A percentile compares a stretch with the other conserved stretches of the same genome.
Evolutionary conservation across 805 yeast genomes (phyloP).

Genomic region (Wickerhamomyces xylosicus): DNA sequence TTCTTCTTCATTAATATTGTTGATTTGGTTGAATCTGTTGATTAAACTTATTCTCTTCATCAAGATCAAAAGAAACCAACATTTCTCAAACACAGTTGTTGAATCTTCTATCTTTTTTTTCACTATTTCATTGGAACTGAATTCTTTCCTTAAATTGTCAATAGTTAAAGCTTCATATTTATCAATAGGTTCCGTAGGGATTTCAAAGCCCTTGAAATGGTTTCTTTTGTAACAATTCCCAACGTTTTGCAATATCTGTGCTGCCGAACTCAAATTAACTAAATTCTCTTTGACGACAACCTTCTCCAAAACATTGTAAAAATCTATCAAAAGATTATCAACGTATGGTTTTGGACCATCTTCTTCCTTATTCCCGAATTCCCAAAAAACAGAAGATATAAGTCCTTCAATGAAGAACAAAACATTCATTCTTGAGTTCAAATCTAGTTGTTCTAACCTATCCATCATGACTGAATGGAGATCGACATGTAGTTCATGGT

Average conservation of each 20-base stretch:
- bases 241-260: constrained; percentile 10
- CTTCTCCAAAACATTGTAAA: constrained; percentile 22
- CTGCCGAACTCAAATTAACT: constrained; percentile 12
- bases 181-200: too few species aligned
- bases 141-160: constrained; percentile 1
- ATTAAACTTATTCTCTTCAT: constrained; percentile 9
- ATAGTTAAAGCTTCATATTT: constrained; percentile 1
- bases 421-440: constrained; percentile 56
- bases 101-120: not conserved
- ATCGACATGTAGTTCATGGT: constrained; percentile 55
- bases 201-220: constrained; percentile 2
- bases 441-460: constrained; percentile 38
- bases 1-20: constrained; percentile 5
- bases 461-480: constrained; percentile 58
- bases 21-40: constrained; percentile 13
- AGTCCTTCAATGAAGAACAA: constrained; percentile 64
- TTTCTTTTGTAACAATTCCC: constrained; percentile 9
- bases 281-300: constrained; percentile 24
- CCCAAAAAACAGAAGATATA: constrained; percentile 24
- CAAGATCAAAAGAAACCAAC: not conserved
- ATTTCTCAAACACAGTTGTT: not conserved
- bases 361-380: not conserved
- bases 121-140: not conserved
- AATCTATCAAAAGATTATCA: constrained; percentile 21
- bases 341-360: constrained; percentile 13